These are phyloP conservation scores for Salinomyces thailandicus DNA, from an alignment of 2,329 filamentous ascomycete species.

Conservation along the genomic window DNA sequence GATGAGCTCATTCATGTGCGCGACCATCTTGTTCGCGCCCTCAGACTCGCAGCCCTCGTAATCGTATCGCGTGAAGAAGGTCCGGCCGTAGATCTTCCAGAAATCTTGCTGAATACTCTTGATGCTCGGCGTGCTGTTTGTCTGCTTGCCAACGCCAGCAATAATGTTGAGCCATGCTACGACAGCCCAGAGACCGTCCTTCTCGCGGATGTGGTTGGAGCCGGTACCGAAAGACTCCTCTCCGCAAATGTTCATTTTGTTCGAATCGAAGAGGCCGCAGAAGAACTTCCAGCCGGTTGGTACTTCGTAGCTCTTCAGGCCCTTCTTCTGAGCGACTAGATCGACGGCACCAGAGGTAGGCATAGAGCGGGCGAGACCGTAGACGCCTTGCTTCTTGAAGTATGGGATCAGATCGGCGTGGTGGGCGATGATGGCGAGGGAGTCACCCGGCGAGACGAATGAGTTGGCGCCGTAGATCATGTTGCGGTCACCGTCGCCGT, in stretches of 20 bases:
- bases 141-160: slow-evolving; percentile 77
- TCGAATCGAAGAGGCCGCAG: slow-evolving; percentile 85
- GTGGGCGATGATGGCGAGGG: slow-evolving; percentile 94
- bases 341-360: slow-evolving; percentile 93
- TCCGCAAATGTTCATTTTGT: slow-evolving; percentile 96
- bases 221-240: slow-evolving; percentile 98
- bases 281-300: slow-evolving; percentile 99
- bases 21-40: slow-evolving; percentile 81
- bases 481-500: slow-evolving; percentile 97
- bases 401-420: slow-evolving; percentile 94
- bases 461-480: slow-evolving; percentile 98
- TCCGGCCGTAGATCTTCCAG: slow-evolving; percentile 91
- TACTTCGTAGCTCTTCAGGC: slow-evolving; percentile 86
- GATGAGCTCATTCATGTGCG: slow-evolving; percentile 68
- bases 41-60: slow-evolving; percentile 92
- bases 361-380: slow-evolving; percentile 93
- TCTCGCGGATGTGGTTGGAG: slow-evolving; percentile 97
- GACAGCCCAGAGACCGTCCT: slow-evolving; percentile 95
- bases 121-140: slow-evolving; percentile 77
- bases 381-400: slow-evolving; percentile 95
- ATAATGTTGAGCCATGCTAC: slow-evolving; percentile 99
- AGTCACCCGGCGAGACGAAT: slow-evolving; percentile 95
- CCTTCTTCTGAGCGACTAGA: slow-evolving; percentile 89
- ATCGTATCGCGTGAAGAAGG: slow-evolving; percentile 98
- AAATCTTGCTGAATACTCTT: slow-evolving; percentile 94